phyloP scores from a whole-genome alignment of 352 stramenopile genomes.

The Globisporangium cylindrosporum region DNA sequence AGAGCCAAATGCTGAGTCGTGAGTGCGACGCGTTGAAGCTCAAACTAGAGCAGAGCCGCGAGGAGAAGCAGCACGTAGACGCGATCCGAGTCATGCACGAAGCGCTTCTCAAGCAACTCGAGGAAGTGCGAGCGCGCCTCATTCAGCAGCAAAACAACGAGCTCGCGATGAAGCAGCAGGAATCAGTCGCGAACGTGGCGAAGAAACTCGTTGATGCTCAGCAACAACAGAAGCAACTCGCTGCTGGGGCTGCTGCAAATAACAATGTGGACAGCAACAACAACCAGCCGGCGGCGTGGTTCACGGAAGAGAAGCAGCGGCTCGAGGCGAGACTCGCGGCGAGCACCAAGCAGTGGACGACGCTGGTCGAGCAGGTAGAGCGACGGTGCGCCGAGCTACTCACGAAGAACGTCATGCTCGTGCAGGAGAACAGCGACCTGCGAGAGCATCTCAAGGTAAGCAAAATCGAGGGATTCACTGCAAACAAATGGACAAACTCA shows the following conservation, averaged over 20 bases:
- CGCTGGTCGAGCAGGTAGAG: slow-evolving; percentile 49
- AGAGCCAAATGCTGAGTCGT: slow-evolving; percentile 11
- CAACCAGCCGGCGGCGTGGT: neutral
- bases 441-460: slow-evolving; percentile 31
- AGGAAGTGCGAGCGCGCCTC: slow-evolving; percentile 35
- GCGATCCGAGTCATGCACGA: slow-evolving; percentile 40
- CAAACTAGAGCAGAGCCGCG: slow-evolving; percentile 15
- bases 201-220: neutral
- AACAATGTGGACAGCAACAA: neutral
- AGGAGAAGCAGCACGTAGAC: slow-evolving; percentile 10
- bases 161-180: slow-evolving; percentile 8
- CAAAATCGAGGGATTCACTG: neutral
- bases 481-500: neutral
- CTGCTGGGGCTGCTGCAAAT: neutral
- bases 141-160: slow-evolving; percentile 20
- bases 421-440: slow-evolving; percentile 55
- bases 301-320: slow-evolving; percentile 25
- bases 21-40: slow-evolving; percentile 11
- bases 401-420: slow-evolving; percentile 74
- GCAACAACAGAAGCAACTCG: neutral
- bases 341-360: slow-evolving; percentile 42
- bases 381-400: slow-evolving; percentile 53
- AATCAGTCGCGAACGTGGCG: slow-evolving; percentile 4
- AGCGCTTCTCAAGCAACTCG: slow-evolving; percentile 34
- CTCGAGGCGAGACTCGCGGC: slow-evolving; percentile 34